These are phyloP conservation scores for Coelastrella sp. DNA, from an alignment of 139 green algal genomes.

Conservation along the genomic window DNA sequence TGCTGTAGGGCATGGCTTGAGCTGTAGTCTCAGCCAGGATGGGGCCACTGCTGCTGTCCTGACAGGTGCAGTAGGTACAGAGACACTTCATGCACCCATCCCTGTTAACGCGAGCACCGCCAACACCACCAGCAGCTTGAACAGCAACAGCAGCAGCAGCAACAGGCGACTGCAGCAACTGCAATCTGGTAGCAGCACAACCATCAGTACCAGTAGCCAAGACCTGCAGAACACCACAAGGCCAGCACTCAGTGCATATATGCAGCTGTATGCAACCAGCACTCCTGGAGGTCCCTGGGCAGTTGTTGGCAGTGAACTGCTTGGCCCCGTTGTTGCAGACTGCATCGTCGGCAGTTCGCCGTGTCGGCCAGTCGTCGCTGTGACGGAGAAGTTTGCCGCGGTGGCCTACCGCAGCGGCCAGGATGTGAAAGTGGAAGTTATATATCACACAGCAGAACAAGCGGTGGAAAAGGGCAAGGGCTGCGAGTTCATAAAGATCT, in stretches of 20 bases:
- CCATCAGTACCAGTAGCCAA: background rate
- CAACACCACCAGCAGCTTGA: background rate
- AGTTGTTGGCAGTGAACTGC: background rate
- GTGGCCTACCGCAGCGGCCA: background rate
- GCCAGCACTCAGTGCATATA: background rate
- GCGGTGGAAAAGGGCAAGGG: background rate
- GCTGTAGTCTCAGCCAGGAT: slow-evolving; percentile 11
- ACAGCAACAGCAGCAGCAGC: background rate
- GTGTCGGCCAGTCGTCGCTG: background rate
- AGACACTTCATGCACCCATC: background rate
- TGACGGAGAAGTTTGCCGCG: slow-evolving; percentile 13
- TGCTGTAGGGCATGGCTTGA: background rate
- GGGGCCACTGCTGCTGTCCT: slow-evolving; percentile 11
- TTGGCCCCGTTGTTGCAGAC: background rate
- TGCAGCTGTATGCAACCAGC: background rate
- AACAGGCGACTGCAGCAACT: background rate
- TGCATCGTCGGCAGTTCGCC: background rate
- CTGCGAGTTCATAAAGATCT: slow-evolving; percentile 10
- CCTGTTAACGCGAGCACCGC: background rate
- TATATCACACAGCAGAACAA: slow-evolving; percentile 6
- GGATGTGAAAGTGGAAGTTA: background rate
- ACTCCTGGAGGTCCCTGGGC: background rate
- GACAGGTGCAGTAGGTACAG: background rate
- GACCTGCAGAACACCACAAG: background rate
- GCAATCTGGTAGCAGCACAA: background rate